Percentiles rank a stretch among this genome's conserved stretches.
phyloP scores from a whole-genome alignment of 2,329 filamentous ascomycete species.

The Fusarium sp. region DNA sequence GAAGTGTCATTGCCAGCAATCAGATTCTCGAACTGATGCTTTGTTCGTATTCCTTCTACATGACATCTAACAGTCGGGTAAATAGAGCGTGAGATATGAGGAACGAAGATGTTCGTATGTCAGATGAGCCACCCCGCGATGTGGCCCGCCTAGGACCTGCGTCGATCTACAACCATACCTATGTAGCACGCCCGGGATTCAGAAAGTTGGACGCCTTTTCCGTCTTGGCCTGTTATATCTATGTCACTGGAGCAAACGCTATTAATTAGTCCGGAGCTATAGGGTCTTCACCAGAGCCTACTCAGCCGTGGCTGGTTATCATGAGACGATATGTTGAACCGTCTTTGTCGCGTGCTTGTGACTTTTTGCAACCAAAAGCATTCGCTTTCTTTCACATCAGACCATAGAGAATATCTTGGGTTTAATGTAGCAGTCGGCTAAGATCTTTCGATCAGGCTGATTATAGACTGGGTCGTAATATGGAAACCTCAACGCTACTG shows the following conservation, averaged over 20 bases:
- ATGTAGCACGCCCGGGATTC: background rate
- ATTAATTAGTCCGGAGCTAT: too few species aligned
- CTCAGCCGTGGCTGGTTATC: too few species aligned
- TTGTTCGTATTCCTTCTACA: background rate
- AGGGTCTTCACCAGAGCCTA: too few species aligned
- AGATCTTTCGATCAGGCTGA: conserved; percentile 1
- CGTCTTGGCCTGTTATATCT: too few species aligned
- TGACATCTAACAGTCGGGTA: background rate
- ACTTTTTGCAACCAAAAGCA: background rate
- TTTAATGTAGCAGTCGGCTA: background rate
- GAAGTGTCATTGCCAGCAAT: background rate
- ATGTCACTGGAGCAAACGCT: too few species aligned
- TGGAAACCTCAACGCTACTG: background rate
- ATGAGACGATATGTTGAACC: too few species aligned
- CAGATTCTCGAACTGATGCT: accelerated
- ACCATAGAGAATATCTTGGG: background rate
- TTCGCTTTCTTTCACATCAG: accelerated
- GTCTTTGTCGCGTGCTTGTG: too few species aligned
- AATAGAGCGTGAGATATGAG: background rate
- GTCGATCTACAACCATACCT: background rate
- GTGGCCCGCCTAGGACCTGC: background rate
- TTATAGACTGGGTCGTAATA: conserved; percentile 1
- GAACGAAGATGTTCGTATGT: too few species aligned
- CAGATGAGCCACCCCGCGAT: background rate
- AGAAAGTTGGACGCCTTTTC: too few species aligned